Evolutionary conservation across 2,329 filamentous ascomycete species (phyloP).

Genomic region (Penicillium glabrum): DNA sequence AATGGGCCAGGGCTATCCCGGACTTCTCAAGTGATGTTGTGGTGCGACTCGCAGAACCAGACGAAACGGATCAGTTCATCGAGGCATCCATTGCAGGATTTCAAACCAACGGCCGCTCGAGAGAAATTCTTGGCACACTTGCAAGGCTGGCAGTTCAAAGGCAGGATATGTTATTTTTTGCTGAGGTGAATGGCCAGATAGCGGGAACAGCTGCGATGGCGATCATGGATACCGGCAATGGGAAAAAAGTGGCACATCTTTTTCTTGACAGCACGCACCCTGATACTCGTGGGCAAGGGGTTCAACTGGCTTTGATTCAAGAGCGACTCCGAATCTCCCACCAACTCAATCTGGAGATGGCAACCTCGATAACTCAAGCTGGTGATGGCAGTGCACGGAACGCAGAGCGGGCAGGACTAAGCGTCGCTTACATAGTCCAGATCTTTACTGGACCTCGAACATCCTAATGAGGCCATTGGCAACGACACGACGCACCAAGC

Average conservation of each 20-base stretch:
- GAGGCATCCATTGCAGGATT: conserved; percentile 14
- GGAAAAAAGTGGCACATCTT: conserved; percentile 7
- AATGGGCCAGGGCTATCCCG: background rate
- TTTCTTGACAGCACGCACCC: conserved; percentile 10
- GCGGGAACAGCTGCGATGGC: conserved; percentile 9
- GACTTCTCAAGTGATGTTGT: background rate
- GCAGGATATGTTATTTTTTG: conserved; percentile 9
- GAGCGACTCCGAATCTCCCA: conserved; percentile 8
- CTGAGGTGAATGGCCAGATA: conserved; percentile 1
- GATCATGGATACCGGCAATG: background rate
- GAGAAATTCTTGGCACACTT: conserved; percentile 9
- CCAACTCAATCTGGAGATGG: conserved; percentile 6
- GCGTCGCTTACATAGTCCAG: no score
- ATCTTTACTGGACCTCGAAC: background rate
- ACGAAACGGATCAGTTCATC: conserved; percentile 12
- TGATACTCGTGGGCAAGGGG: conserved; percentile 8
- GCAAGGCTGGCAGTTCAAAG: conserved; percentile 9
- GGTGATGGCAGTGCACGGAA: conserved; percentile 12
- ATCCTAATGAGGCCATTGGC: background rate
- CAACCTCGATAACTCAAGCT: no score
- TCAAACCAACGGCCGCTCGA: conserved; percentile 9
- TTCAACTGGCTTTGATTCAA: conserved; percentile 10
- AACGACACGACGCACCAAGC: background rate
- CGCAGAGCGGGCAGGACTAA: conserved; percentile 5
- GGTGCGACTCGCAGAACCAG: background rate